These are phyloP conservation scores for Hyaloperonospora brassicae DNA, from an alignment of 352 stramenopile genomes.

Conservation along the genomic window DNA sequence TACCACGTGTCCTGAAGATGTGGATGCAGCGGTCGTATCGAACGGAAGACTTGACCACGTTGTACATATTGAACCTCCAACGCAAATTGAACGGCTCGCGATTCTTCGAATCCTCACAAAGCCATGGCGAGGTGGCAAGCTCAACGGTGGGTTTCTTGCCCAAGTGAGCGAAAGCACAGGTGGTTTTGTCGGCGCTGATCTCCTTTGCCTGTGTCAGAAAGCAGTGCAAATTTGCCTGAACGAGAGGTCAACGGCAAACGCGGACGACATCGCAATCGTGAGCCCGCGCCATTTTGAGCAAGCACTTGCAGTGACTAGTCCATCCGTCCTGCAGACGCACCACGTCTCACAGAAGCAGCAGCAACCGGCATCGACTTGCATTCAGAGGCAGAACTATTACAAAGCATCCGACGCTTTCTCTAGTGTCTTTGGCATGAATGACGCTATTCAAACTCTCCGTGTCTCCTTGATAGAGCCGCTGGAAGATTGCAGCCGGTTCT, in stretches of 20 bases:
- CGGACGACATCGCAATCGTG: conserved; percentile 9
- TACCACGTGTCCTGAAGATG: conserved; percentile 65
- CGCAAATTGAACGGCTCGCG: conserved; percentile 84
- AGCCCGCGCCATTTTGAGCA: conserved; percentile 58
- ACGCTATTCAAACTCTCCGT: conserved; percentile 93
- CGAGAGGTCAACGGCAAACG: conserved; percentile 13
- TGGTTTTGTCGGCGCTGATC: conserved; percentile 89
- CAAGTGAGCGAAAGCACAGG: conserved; percentile 92
- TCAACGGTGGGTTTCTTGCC: conserved; percentile 64
- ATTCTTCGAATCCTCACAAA: conserved; percentile 88
- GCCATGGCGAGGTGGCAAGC: conserved; percentile 56
- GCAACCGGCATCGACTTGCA: conserved; percentile 25
- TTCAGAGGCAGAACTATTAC: conserved; percentile 12
- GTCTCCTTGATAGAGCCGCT: conserved; percentile 97
- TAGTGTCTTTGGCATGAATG: conserved; percentile 93
- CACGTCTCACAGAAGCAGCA: conserved; percentile 79
- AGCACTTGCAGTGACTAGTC: conserved; percentile 88
- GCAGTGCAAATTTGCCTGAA: conserved; percentile 57
- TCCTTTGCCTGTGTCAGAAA: conserved; percentile 72
- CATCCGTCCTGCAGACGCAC: conserved; percentile 93
- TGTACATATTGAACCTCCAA: conserved; percentile 91
- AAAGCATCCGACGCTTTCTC: conserved; percentile 31
- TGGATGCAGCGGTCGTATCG: conserved; percentile 91
- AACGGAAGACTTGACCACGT: conserved; percentile 95
- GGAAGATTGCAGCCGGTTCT: conserved; percentile 91